These are phyloP conservation scores for Knufia petricola DNA, from an alignment of 2,329 filamentous ascomycete species.

Conservation along the genomic window DNA sequence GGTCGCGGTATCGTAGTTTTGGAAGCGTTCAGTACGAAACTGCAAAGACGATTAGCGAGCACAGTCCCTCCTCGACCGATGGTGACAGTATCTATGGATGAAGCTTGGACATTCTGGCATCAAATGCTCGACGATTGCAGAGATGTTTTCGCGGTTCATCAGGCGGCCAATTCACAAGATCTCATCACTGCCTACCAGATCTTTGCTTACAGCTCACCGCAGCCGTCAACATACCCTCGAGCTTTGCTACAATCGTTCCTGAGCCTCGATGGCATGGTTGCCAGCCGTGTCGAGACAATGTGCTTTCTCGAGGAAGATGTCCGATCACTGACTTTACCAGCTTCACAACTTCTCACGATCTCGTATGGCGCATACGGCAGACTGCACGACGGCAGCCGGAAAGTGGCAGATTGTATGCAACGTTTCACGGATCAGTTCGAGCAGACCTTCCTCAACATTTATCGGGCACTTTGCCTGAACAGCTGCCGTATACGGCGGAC, in stretches of 20 bases:
- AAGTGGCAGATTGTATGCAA: conserved; percentile 3
- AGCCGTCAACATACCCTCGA: conserved; percentile 74
- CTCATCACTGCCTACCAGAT: conserved; percentile 56
- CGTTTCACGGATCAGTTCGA: conserved; percentile 47
- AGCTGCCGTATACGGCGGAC: conserved; percentile 79
- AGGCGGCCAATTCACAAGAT: conserved; percentile 15
- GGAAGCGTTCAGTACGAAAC: conserved; percentile 77
- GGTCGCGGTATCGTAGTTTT: conserved; percentile 55
- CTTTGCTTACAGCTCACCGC: conserved; percentile 69
- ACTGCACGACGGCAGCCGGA: not conserved
- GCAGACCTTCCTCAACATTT: conserved; percentile 71
- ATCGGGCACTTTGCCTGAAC: conserved; percentile 80
- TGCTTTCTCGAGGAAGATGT: conserved; percentile 74
- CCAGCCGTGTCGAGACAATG: conserved; percentile 59
- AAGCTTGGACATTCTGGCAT: conserved; percentile 60
- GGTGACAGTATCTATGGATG: conserved; percentile 59
- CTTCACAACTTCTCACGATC: not conserved
- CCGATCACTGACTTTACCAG: conserved; percentile 62
- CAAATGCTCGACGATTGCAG: conserved; percentile 63
- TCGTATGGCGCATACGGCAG: not conserved
- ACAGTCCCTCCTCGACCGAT: conserved; percentile 90
- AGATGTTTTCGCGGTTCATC: conserved; percentile 57
- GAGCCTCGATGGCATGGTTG: conserved; percentile 60
- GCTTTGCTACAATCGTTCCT: conserved; percentile 68
- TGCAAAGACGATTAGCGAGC: conserved; percentile 84